phyloP scores from a whole-genome alignment of 1,139 yeast species.

The Kurtzmaniella quercitrusa region DNA sequence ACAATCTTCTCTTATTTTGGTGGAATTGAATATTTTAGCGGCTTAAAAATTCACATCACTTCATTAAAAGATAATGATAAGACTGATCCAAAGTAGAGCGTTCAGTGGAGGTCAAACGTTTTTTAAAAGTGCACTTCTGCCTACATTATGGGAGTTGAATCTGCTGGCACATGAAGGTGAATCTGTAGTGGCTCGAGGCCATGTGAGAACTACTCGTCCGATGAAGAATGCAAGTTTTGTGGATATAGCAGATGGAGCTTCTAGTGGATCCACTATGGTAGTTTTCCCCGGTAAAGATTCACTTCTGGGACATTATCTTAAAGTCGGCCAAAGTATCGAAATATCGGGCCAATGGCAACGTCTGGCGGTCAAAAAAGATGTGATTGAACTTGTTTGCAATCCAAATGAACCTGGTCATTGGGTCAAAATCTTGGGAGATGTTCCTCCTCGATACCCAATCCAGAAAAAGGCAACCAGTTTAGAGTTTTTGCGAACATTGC shows the following conservation, averaged over 20 bases:
- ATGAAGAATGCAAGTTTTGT: slow-evolving; percentile 77
- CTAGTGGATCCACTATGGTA: slow-evolving; percentile 51
- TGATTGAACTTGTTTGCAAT: slow-evolving; percentile 25
- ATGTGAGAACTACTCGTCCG: slow-evolving; percentile 67
- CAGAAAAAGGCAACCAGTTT: slow-evolving; percentile 74
- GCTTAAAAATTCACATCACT: not conserved
- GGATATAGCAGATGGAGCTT: slow-evolving; percentile 76
- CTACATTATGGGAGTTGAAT: not conserved
- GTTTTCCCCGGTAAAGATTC: slow-evolving; percentile 40
- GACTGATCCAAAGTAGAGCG: not conserved
- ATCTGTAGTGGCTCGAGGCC: slow-evolving; percentile 48
- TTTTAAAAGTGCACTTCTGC: not conserved
- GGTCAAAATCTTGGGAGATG: slow-evolving; percentile 44
- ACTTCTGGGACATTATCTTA: slow-evolving; percentile 23
- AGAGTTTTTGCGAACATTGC: slow-evolving; percentile 61
- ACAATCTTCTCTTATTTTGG: not conserved
- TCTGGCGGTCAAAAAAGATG: slow-evolving; percentile 31
- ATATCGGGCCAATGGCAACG: slow-evolving; percentile 30
- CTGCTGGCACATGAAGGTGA: slow-evolving; percentile 9
- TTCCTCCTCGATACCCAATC: slow-evolving; percentile 66
- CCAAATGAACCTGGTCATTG: slow-evolving; percentile 18
- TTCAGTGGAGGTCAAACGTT: not conserved
- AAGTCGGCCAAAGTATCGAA: slow-evolving; percentile 40
- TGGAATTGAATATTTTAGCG: not conserved
- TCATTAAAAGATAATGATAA: not conserved